phyloP scores from a whole-genome alignment of 306 rosid genomes.

The Trifolium pratense region DNA sequence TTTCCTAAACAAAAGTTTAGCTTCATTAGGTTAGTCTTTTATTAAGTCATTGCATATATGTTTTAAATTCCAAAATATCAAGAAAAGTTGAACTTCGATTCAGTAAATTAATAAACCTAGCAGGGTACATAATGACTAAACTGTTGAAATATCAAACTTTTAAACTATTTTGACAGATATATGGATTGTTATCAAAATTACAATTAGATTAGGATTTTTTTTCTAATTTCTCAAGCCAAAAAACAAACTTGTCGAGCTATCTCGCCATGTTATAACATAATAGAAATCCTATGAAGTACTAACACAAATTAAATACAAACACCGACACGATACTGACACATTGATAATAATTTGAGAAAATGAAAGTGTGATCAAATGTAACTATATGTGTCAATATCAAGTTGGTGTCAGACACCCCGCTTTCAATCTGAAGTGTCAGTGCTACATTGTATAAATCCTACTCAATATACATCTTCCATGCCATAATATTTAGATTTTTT shows the following conservation, averaged over 20 bases:
- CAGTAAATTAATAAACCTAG: background rate
- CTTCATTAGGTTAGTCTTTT: conserved; percentile 6
- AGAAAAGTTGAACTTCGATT: conserved; percentile 11
- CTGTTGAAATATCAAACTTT: background rate
- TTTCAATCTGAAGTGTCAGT: background rate
- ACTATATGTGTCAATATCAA: background rate
- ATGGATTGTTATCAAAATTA: conserved; percentile 1
- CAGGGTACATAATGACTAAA: background rate
- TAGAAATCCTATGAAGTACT: background rate
- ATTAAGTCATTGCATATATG: background rate
- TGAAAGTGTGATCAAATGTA: too few relatives aligned
- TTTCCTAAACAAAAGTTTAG: background rate
- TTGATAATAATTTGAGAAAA: background rate
- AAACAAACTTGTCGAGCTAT: conserved; percentile 3
- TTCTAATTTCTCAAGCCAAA: background rate
- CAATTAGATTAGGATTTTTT: background rate
- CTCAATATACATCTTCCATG: background rate
- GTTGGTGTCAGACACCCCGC: background rate
- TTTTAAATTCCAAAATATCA: too few relatives aligned
- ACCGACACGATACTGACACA: background rate
- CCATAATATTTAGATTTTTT: background rate
- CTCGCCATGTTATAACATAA: background rate
- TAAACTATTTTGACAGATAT: background rate
- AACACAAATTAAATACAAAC: background rate
- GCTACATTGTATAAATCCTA: background rate